phyloP scores from a whole-genome alignment of 2,329 filamentous ascomycete genomes.

The Trichoderma sp. region DNA sequence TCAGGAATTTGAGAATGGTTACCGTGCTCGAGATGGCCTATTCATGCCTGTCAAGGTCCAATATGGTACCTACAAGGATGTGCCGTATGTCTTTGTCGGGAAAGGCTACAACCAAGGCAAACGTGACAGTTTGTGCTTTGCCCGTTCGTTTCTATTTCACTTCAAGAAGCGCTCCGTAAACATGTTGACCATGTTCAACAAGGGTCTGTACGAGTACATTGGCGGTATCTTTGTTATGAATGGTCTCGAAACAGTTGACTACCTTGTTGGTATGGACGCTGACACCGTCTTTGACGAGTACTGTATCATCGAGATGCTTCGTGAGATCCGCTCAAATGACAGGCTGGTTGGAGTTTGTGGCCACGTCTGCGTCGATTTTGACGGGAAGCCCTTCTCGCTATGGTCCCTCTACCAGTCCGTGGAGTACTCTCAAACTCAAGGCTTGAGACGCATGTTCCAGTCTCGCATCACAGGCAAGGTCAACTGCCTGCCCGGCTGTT shows the following conservation, averaged over 20 bases:
- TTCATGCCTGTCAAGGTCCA: conserved; percentile 46
- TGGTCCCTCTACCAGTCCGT: conserved; percentile 48
- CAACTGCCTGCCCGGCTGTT: conserved; percentile 48
- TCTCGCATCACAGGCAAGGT: conserved; percentile 48
- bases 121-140: conserved; percentile 48
- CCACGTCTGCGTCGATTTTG: conserved; percentile 47
- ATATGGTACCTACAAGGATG: conserved; percentile 43
- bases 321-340: conserved; percentile 41
- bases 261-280: conserved; percentile 47
- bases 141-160: conserved; percentile 47
- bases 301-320: conserved; percentile 45
- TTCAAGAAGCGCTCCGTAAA: conserved; percentile 43
- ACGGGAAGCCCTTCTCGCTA: conserved; percentile 38
- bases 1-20: conserved; percentile 40
- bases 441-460: conserved; percentile 47
- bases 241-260: conserved; percentile 40
- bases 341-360: conserved; percentile 47
- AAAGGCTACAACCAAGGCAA: conserved; percentile 51
- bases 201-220: conserved; percentile 41
- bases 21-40: conserved; percentile 44
- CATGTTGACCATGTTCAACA: conserved; percentile 45
- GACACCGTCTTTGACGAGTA: conserved; percentile 45
- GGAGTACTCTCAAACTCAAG: conserved; percentile 48
- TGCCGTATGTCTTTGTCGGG: conserved; percentile 47
- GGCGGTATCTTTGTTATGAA: conserved; percentile 38